Conservation (phyloP, 441 rosid species). For the Breynia disticha region DNA sequence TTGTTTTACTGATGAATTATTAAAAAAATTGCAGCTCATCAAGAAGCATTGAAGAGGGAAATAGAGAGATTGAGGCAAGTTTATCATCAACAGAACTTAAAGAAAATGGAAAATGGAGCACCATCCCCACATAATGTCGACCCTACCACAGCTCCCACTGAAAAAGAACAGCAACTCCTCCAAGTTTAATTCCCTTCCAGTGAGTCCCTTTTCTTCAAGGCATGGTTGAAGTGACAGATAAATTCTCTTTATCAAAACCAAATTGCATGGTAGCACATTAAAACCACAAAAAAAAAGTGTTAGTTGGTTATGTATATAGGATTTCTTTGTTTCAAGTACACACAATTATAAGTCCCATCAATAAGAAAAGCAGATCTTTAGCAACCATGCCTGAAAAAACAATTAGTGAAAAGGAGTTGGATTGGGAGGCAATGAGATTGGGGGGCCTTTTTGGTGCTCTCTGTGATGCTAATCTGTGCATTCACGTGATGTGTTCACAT, state of each 20-base stretch:
- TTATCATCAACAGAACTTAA: conserved; percentile 52
- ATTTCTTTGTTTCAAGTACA: too few species aligned
- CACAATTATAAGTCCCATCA: not conserved
- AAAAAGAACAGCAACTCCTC: conserved; percentile 46
- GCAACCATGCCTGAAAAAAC: not conserved
- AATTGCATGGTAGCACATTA: not conserved
- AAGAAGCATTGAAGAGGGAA: conserved; percentile 87
- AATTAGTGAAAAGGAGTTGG: too few species aligned
- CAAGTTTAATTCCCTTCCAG: conserved; percentile 27
- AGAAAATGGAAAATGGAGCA: conserved; percentile 39
- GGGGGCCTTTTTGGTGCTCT: conserved; percentile 4
- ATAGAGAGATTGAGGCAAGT: conserved; percentile 86
- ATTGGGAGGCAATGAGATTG: too few species aligned
- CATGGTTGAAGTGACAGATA: conserved; percentile 14
- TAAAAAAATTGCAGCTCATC: conserved; percentile 52
- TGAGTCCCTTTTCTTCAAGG: not conserved
- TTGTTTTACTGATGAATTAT: too few species aligned
- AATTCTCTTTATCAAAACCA: conserved; percentile 18
- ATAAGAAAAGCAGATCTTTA: not conserved
- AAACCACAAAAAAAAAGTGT: not conserved
- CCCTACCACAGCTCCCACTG: conserved; percentile 25
- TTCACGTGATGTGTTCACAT: conserved; percentile 52
- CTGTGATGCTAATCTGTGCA: conserved; percentile 28
- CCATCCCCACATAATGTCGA: conserved; percentile 19
- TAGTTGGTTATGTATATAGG: too few species aligned